Percentiles rank a stretch among this genome's conserved stretches.
These are phyloP conservation scores for Capsicum chinense DNA, from an alignment of 257 asterid species.

Conservation along the genomic window DNA sequence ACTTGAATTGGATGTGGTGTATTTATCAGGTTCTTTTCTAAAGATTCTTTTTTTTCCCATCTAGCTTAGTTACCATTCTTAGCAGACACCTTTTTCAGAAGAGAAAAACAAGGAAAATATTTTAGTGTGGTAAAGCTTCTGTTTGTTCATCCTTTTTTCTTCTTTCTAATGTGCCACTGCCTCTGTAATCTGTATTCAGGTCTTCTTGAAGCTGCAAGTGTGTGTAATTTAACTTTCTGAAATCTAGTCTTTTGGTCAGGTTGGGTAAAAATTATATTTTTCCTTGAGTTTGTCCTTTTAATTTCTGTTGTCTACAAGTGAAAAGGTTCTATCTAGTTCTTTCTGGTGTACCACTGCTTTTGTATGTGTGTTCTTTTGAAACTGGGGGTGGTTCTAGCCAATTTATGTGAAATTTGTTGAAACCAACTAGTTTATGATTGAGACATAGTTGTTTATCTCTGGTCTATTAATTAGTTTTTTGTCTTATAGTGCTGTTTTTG, in stretches of 20 bases:
- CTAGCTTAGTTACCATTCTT: background rate
- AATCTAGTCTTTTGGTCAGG: background rate
- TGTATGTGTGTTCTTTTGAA: constrained; percentile 17
- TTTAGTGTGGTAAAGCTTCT: constrained; percentile 20
- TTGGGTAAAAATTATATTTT: constrained; percentile 21
- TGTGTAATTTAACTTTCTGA: background rate
- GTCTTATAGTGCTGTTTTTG: background rate
- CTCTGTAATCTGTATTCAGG: background rate
- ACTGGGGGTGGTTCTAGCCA: background rate
- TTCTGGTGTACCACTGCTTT: background rate
- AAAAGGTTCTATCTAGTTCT: background rate
- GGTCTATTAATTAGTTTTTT: background rate
- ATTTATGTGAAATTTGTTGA: background rate
- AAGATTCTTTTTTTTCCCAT: background rate
- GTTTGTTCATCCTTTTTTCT: background rate
- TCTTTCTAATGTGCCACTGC: background rate
- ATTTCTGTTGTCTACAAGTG: background rate
- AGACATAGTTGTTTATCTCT: background rate
- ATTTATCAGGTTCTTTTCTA: background rate
- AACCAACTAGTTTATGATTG: constrained; percentile 10
- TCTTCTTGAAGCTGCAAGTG: background rate
- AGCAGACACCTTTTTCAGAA: background rate
- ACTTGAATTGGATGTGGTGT: background rate
- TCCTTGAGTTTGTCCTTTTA: background rate
- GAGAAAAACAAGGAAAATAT: background rate